These are phyloP conservation scores for Cetradonia linearis DNA, from an alignment of 495 filamentous ascomycete species.

Conservation along the genomic window DNA sequence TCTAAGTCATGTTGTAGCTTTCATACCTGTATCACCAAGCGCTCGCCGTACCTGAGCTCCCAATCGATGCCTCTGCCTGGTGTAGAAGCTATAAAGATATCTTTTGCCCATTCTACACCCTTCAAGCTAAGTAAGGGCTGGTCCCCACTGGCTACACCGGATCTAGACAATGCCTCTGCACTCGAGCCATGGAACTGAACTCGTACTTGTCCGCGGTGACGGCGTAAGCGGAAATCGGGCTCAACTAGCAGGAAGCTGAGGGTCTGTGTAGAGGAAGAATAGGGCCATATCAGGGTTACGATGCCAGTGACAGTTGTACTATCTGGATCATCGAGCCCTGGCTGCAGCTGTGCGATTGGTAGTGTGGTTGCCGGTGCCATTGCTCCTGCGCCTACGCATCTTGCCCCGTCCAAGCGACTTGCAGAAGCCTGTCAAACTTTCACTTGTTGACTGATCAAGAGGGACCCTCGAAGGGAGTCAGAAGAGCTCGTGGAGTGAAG, in stretches of 20 bases:
- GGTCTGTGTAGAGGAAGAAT: constrained; percentile 60
- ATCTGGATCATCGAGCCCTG: constrained; percentile 33
- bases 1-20: not conserved
- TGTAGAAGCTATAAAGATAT: constrained; percentile 38
- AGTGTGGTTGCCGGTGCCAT: constrained; percentile 7
- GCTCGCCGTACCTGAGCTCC: constrained; percentile 54
- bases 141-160: constrained; percentile 65
- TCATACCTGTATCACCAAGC: constrained; percentile 50
- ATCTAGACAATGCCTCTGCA: constrained; percentile 57
- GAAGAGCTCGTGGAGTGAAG: not conserved
- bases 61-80: constrained; percentile 65
- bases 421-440: not conserved
- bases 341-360: constrained; percentile 60
- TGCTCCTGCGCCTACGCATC: not conserved
- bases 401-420: not conserved
- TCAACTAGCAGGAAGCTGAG: constrained; percentile 74
- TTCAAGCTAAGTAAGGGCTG: constrained; percentile 57
- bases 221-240: constrained; percentile 75
- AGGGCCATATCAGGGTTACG: constrained; percentile 86
- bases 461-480: not conserved
- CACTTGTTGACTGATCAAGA: not conserved
- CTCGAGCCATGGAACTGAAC: constrained; percentile 62
- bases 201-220: constrained; percentile 70
- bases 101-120: constrained; percentile 49
- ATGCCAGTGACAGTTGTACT: constrained; percentile 48